Evolutionary conservation across 805 yeast genomes (phyloP), one percentile per base, ranked within the genome.

Genomic region (Dipodascus albidus): DNA sequence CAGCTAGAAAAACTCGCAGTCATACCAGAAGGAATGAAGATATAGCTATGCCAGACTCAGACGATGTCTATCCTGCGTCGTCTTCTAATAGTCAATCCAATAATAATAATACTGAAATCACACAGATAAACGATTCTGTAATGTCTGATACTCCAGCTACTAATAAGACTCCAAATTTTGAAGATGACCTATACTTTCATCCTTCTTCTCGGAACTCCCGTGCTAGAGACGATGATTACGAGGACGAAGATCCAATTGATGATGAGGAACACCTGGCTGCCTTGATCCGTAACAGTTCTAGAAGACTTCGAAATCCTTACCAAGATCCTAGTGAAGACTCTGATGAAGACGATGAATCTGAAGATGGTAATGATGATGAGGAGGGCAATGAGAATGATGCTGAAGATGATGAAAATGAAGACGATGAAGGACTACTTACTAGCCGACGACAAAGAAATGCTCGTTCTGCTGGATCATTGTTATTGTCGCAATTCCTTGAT

Each of bases 371-470:
- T 17, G 59, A 52, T 9, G 59, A 51, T 2, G 54, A 51, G 2
- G 58, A 51, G 2, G 58, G n/a, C 33, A 27, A 49, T 23, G 55
- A 54, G n/a, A 58, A 52, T 9, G 59, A 51, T 2, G 54, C 50
- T 2, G 58, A 51, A 2, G 58, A 51, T 2, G 59, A 50, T 38
- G 52, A 58, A 9, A 50, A 31, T n/a, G 61, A 53, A 4, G 58
- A 59, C 27, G 62, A 57, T 24, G 64, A 57, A 17, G 59, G 53
- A n/a, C n/a, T n/a, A n/a, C n/a, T n/a, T n/a, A 11, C 33, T 27
- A 38, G 44, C 15, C 17, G 20, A 11, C 44, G 49, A 21, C 49
- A 22, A 23, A 48, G 17, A 31, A 54, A 48, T 47, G 55, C 47
- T 47, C 59, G n/a, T 35, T 58, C 51, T 52, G 54, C 21, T 24